phyloP scores from a whole-genome alignment of 2,329 filamentous ascomycete genomes.

The Calonectria fujianensis region DNA sequence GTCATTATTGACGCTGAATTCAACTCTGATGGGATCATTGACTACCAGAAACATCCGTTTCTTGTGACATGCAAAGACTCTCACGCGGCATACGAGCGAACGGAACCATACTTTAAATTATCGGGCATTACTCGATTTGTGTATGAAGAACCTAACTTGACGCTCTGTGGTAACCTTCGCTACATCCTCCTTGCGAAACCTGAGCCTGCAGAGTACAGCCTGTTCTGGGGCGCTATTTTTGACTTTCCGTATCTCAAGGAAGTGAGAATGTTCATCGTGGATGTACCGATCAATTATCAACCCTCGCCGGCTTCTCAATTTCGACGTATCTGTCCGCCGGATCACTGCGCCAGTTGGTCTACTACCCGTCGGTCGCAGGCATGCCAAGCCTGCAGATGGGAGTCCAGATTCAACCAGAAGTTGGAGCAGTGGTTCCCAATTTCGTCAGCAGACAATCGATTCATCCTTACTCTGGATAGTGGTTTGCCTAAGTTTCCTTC shows the following conservation, averaged over 20 bases:
- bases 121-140: neutral
- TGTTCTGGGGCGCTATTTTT: neutral
- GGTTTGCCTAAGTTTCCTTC: neutral
- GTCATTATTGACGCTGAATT: neutral
- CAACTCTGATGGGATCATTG: neutral
- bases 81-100: neutral
- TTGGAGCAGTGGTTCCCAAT: neutral
- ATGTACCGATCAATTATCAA: neutral
- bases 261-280: neutral
- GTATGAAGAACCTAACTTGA: neutral
- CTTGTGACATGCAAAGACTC: neutral
- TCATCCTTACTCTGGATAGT: neutral
- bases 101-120: neutral
- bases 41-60: neutral
- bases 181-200: neutral
- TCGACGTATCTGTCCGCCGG: neutral
- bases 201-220: neutral
- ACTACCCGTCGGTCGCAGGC: neutral
- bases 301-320: neutral
- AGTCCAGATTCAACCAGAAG: neutral
- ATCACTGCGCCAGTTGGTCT: neutral
- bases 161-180: neutral
- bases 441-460: neutral
- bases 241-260: neutral
- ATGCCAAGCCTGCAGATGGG: neutral